A percentile compares a stretch with the other conserved stretches of the same genome.
phyloP scores from a whole-genome alignment of 352 stramenopile genomes.

The Pythium biforme region DNA sequence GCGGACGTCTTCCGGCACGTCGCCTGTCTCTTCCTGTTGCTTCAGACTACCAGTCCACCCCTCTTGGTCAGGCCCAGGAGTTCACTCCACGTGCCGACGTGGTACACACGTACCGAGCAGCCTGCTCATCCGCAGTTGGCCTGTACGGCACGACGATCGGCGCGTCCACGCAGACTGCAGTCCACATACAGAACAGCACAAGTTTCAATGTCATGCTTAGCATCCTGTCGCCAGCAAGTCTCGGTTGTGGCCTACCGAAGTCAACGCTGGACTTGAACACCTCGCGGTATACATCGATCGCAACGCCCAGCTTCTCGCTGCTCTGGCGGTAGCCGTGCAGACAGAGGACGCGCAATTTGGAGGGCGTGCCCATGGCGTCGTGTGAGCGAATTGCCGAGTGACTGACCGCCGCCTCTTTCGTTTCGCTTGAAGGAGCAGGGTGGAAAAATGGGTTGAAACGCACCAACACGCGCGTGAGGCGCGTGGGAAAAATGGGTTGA shows the following conservation, averaged over 20 bases:
- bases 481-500: too few relatives aligned
- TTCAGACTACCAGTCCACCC: too few relatives aligned
- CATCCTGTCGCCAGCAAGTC: too few relatives aligned
- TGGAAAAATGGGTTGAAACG: too few relatives aligned
- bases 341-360: conserved; percentile 77
- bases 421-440: too few relatives aligned
- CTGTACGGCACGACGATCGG: conserved; percentile 73
- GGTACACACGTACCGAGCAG: conserved; percentile 32
- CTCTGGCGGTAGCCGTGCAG: conserved; percentile 85
- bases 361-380: conserved; percentile 31
- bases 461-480: too few relatives aligned
- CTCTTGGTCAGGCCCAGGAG: too few relatives aligned
- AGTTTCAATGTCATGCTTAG: too few relatives aligned
- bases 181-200: not conserved
- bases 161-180: conserved; percentile 73
- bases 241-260: conserved; percentile 53
- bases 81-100: too few relatives aligned
- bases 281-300: conserved; percentile 67
- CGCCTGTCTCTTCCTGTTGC: conserved; percentile 11
- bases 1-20: conserved; percentile 37
- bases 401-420: too few relatives aligned
- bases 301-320: conserved; percentile 61
- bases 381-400: too few relatives aligned
- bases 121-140: conserved; percentile 53
- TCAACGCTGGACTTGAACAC: conserved; percentile 78